Conservation (phyloP, 805 yeast genomes). For the Yamadazyma nakazawae region DNA sequence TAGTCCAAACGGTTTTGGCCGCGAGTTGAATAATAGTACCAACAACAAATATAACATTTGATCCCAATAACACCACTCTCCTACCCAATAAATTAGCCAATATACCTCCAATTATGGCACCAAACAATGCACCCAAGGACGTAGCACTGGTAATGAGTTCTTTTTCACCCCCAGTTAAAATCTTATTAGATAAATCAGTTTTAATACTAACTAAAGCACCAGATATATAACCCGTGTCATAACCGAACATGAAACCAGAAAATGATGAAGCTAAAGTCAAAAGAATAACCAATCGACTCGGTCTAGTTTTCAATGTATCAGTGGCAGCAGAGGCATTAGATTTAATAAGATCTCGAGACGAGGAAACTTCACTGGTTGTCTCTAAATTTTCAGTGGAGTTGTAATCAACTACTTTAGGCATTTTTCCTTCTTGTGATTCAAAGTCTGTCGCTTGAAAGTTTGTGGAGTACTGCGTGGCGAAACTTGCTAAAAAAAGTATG, state of each 20-base stretch:
- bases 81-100: conserved; percentile 83
- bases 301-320: conserved; percentile 27
- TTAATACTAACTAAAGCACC: conserved; percentile 87
- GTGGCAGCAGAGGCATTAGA: neutral
- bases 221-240: conserved; percentile 96
- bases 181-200: conserved; percentile 58
- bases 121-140: conserved; percentile 85
- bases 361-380: conserved; percentile 4
- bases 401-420: conserved; percentile 5
- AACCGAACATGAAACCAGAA: conserved; percentile 96
- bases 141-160: conserved; percentile 94
- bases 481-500: neutral
- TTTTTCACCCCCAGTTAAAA: conserved; percentile 71
- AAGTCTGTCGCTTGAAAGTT: neutral
- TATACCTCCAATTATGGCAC: conserved; percentile 75
- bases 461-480: neutral
- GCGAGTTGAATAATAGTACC: conserved; percentile 87
- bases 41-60: conserved; percentile 74
- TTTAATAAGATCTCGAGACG: neutral
- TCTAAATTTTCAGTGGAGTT: conserved; percentile 2
- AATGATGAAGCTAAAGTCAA: conserved; percentile 78
- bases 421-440: neutral
- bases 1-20: conserved; percentile 79
- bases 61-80: conserved; percentile 76
- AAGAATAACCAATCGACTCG: conserved; percentile 61